These are phyloP conservation scores for Coemansia sp. DNA, from an alignment of 192 early-diverging fungal genomes.

Conservation along the genomic window DNA sequence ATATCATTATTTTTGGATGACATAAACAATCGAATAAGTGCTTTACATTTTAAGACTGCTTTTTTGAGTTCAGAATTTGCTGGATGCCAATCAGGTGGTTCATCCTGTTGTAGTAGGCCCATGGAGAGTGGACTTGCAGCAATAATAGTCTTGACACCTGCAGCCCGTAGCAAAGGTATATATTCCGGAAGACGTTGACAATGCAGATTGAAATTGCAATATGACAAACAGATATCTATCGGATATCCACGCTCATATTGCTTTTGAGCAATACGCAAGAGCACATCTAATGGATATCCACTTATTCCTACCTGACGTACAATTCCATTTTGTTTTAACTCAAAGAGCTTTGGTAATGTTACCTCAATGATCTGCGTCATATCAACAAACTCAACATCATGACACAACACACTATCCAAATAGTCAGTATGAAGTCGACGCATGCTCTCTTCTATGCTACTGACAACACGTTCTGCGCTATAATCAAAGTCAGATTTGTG, in stretches of 20 bases:
- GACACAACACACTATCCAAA: constrained; percentile 68
- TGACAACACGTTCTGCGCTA: constrained; percentile 48
- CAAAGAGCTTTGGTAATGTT: constrained; percentile 58
- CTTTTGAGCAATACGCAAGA: constrained; percentile 59
- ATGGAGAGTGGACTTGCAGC: constrained; percentile 72
- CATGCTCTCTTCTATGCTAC: constrained; percentile 63
- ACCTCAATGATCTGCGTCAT: constrained; percentile 56
- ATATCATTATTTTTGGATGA: not conserved
- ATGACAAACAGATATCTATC: constrained; percentile 65
- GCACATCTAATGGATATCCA: constrained; percentile 66
- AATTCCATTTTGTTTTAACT: constrained; percentile 55
- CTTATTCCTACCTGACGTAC: constrained; percentile 69
- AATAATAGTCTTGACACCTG: constrained; percentile 60
- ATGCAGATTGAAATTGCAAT: constrained; percentile 70
- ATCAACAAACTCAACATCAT: constrained; percentile 78
- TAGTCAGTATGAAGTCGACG: constrained; percentile 62
- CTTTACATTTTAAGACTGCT: constrained; percentile 54
- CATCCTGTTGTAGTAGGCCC: constrained; percentile 60
- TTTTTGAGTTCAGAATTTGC: constrained; percentile 54
- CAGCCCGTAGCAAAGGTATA: constrained; percentile 53
- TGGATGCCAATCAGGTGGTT: constrained; percentile 70
- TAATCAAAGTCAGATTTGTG: constrained; percentile 65
- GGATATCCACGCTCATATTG: constrained; percentile 58
- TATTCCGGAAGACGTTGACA: constrained; percentile 59
- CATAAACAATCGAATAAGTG: constrained; percentile 31